These are phyloP conservation scores for Aspergillus japonicus DNA, from an alignment of 2,329 filamentous ascomycete species.

Conservation along the genomic window DNA sequence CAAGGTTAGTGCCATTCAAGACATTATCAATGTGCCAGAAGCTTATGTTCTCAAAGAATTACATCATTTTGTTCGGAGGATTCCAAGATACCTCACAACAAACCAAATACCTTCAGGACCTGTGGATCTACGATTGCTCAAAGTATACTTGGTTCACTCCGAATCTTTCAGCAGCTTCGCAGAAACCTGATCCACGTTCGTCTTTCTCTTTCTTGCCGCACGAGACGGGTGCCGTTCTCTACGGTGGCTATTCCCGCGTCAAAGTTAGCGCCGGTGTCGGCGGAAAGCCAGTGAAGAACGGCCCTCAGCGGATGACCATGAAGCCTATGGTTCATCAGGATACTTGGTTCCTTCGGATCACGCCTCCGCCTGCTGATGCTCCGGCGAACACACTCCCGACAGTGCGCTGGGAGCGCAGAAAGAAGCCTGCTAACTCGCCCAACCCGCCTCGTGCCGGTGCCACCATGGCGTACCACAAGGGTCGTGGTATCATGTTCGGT, in stretches of 20 bases:
- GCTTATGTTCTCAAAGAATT: slow-evolving; percentile 55
- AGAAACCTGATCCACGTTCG: slow-evolving; percentile 86
- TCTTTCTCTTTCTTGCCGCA: slow-evolving; percentile 91
- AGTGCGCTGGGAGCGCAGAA: slow-evolving; percentile 88
- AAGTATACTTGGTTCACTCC: slow-evolving; percentile 84
- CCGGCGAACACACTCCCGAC: slow-evolving; percentile 64
- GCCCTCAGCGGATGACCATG: slow-evolving; percentile 66
- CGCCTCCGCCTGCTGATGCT: slow-evolving; percentile 67
- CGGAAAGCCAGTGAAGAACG: slow-evolving; percentile 63
- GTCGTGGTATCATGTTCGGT: slow-evolving; percentile 87
- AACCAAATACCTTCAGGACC: slow-evolving; percentile 87
- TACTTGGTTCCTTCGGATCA: slow-evolving; percentile 86
- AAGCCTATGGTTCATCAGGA: slow-evolving; percentile 92
- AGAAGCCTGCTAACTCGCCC: slow-evolving; percentile 86
- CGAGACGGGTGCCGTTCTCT: slow-evolving; percentile 84
- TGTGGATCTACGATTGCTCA: slow-evolving; percentile 93
- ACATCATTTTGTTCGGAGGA: slow-evolving; percentile 91
- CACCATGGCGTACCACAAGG: slow-evolving; percentile 93
- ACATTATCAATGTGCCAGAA: background rate
- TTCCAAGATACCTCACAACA: slow-evolving; percentile 96
- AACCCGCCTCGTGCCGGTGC: slow-evolving; percentile 80
- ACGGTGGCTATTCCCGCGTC: slow-evolving; percentile 89
- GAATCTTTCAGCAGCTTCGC: slow-evolving; percentile 69
- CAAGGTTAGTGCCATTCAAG: slow-evolving; percentile 53
- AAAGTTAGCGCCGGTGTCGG: slow-evolving; percentile 62